Conservation (phyloP, 768 basidiomycete genomes). For the Grammothele lineata region DNA sequence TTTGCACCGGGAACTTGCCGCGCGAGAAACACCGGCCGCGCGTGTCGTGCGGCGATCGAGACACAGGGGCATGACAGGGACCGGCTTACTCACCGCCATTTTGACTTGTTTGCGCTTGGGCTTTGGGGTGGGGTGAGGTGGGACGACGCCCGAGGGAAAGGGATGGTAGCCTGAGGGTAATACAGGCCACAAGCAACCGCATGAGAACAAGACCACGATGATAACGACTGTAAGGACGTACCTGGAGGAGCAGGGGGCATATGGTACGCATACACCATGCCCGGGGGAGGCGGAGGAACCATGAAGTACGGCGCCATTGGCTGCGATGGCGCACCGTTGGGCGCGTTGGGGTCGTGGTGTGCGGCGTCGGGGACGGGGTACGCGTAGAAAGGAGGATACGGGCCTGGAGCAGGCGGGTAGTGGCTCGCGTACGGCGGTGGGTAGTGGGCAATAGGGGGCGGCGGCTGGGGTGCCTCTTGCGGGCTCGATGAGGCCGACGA, state of each 20-base stretch:
- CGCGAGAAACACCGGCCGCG: neutral
- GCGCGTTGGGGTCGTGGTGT: slow-evolving; percentile 29
- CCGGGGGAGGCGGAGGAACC: slow-evolving; percentile 34
- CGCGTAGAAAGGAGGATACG: slow-evolving; percentile 25
- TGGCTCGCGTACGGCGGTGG: slow-evolving; percentile 23
- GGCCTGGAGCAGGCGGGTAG: slow-evolving; percentile 20
- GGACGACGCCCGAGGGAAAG: slow-evolving; percentile 19
- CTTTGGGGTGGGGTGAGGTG: slow-evolving; percentile 24
- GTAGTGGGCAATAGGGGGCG: slow-evolving; percentile 12
- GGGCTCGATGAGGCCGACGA: slow-evolving; percentile 10
- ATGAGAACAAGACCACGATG: too few relatives aligned
- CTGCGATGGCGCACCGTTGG: slow-evolving; percentile 23
- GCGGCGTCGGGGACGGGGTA: slow-evolving; percentile 24
- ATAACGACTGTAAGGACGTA: too few relatives aligned
- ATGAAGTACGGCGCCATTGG: slow-evolving; percentile 36
- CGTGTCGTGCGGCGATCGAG: neutral
- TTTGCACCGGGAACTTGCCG: slow-evolving; percentile 2
- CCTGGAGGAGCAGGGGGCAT: slow-evolving; percentile 36
- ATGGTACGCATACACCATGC: slow-evolving; percentile 41
- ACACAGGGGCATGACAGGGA: slow-evolving; percentile 4
- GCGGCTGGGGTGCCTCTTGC: slow-evolving; percentile 17
- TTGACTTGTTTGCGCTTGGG: slow-evolving; percentile 54
- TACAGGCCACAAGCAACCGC: too few relatives aligned
- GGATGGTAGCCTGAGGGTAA: too few relatives aligned
- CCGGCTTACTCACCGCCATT: slow-evolving; percentile 43